Conservation (phyloP, 1,284 basidiomycete species). For the Termitomyces sp. region DNA sequence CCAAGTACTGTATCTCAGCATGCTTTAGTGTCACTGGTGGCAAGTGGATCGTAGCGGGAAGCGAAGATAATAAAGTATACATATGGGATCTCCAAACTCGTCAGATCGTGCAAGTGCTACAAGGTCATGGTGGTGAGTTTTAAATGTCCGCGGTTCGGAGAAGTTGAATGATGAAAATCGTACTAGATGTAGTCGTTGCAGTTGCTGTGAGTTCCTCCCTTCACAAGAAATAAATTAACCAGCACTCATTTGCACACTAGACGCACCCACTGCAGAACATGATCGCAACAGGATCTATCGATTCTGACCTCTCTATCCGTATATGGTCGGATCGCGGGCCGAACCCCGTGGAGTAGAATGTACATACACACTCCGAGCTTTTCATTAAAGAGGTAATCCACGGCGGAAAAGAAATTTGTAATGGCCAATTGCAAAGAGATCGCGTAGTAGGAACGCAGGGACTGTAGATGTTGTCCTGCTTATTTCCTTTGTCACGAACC, state of each 20-base stretch:
- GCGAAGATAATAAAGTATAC: constrained; percentile 85
- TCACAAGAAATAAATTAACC: constrained; percentile 14
- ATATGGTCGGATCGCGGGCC: constrained; percentile 66
- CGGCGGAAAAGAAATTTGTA: too few relatives aligned
- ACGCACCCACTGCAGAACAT: constrained; percentile 80
- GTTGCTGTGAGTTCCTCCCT: constrained; percentile 49
- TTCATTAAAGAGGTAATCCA: too few relatives aligned
- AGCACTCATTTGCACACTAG: constrained; percentile 32
- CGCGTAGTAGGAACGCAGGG: too few relatives aligned
- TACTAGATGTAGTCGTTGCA: constrained; percentile 67
- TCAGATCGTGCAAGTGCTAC: constrained; percentile 72
- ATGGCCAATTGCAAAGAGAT: too few relatives aligned
- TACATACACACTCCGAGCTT: too few relatives aligned
- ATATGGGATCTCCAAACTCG: constrained; percentile 92
- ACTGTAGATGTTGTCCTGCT: too few relatives aligned
- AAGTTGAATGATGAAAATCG: constrained; percentile 3
- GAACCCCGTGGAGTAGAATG: constrained; percentile 8
- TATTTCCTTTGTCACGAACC: too few relatives aligned
- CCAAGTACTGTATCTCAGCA: constrained; percentile 73
- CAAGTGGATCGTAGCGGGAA: constrained; percentile 88
- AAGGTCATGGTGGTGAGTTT: constrained; percentile 66
- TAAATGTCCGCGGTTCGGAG: not conserved
- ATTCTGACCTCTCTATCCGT: constrained; percentile 71
- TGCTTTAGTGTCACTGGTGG: constrained; percentile 80
- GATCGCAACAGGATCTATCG: constrained; percentile 81